Evolutionary conservation across 495 filamentous ascomycete species (phyloP).

Genomic region (Penicillium canariense): DNA sequence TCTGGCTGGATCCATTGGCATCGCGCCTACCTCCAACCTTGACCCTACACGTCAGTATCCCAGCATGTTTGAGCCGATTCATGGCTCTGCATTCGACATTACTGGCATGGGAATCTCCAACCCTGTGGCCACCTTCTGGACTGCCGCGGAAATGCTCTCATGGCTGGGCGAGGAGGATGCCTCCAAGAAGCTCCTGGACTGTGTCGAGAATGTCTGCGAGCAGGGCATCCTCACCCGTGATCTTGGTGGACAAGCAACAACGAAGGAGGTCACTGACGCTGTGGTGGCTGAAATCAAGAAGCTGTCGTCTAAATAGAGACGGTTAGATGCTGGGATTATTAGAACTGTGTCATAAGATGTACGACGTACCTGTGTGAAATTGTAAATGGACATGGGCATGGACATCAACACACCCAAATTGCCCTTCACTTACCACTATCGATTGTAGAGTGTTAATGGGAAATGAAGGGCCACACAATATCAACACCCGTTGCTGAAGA

Average conservation of each 20-base stretch:
- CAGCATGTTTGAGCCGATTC: conserved; percentile 68
- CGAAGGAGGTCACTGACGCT: conserved; percentile 59
- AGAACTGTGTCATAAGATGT: too few relatives aligned
- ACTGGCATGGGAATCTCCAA: conserved; percentile 71
- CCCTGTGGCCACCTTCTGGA: conserved; percentile 70
- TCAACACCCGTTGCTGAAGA: too few relatives aligned
- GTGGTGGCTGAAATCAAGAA: conserved; percentile 57
- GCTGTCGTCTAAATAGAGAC: conserved; percentile 21
- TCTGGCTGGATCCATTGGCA: conserved; percentile 55
- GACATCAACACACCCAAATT: too few relatives aligned
- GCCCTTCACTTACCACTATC: too few relatives aligned
- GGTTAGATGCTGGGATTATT: too few relatives aligned
- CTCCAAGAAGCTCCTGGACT: conserved; percentile 53
- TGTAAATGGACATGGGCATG: too few relatives aligned
- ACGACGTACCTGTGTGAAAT: too few relatives aligned
- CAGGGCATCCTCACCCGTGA: conserved; percentile 58
- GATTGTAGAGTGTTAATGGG: too few relatives aligned
- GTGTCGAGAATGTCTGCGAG: conserved; percentile 61
- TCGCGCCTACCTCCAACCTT: conserved; percentile 62
- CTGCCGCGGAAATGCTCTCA: conserved; percentile 63
- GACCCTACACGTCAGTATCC: conserved; percentile 60
- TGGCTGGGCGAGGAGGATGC: conserved; percentile 61
- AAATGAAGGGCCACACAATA: too few relatives aligned
- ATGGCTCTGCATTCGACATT: conserved; percentile 69
- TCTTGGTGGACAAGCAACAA: conserved; percentile 54